Evolutionary conservation across 2,329 filamentous ascomycete species (phyloP), one percentile per base, ranked within the genome.

Genomic region (Chaetomium globosum): DNA sequence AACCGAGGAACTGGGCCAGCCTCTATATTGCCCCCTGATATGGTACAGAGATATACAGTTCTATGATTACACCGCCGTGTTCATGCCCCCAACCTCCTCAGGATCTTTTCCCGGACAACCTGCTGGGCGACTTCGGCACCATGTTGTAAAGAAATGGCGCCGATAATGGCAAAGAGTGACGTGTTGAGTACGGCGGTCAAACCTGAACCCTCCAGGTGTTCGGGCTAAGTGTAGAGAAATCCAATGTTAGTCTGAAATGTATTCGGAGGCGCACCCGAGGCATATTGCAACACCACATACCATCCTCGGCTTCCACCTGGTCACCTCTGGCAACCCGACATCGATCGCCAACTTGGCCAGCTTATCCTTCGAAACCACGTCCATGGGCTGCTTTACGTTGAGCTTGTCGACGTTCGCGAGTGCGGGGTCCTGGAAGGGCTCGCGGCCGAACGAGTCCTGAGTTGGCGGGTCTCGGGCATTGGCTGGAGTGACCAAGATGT

Each of bases 251-350:
- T 36, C 8, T 5, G 49, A 16, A 19, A 1, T 21, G 5, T 12
- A 16, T 12, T 21, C 51, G 9, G 39, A 16, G 8, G 23, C 3
- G 23, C 6, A 8, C 19, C 12, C 23, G 3, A 28, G 26, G 39
- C 26, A 26, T 33, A 12, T 0, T 13, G 26, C 7, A 39, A 49
- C 0, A 33, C n/a, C 7, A 51, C 86, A 74, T 81, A 96, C 93
- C 80, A 89, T 84, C 80, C 85, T 87, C 31, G 95, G 95, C 77
- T 90, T 91, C 95, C 95, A 98, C 79, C 95, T 84, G 70, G 97
- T 80, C 28, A 97, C 91, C 48, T 86, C 83, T 65, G 86, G 78
- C 73, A 99, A 75, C 0, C 92, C 90, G 65, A 92, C 88, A 31
- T 86, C 83, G 48, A 84, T 77, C 16, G 89, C 94, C 66, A 99